Conservation (phyloP, 305 asterid genomes). For the Fraxinus ornus region DNA sequence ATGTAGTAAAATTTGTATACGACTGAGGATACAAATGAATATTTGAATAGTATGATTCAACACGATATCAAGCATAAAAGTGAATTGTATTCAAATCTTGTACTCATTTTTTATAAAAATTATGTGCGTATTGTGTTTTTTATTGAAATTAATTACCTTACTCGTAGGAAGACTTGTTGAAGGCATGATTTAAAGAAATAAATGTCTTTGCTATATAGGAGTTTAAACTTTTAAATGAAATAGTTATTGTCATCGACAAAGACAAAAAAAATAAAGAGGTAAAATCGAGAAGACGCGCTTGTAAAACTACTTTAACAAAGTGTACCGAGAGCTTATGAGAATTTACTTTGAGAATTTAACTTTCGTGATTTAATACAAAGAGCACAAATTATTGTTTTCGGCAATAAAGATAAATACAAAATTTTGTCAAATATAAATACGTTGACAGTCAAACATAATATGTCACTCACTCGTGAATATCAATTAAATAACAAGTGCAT, state of each 20-base stretch:
- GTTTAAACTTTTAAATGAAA: neutral
- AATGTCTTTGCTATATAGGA: neutral
- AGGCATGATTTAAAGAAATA: no score
- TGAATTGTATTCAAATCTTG: neutral
- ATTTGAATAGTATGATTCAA: neutral
- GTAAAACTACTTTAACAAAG: no score
- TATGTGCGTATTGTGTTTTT: no score
- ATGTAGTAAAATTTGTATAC: neutral
- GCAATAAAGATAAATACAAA: neutral
- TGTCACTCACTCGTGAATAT: neutral
- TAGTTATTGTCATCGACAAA: neutral
- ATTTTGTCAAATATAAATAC: neutral
- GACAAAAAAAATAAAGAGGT: no score
- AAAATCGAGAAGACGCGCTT: no score
- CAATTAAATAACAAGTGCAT: neutral
- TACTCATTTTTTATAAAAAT: neutral
- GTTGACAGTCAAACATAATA: neutral
- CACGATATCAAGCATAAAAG: neutral
- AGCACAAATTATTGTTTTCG: neutral
- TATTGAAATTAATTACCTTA: neutral
- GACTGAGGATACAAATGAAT: neutral
- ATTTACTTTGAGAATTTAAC: no score
- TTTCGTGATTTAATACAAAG: neutral
- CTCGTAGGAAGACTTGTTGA: no score
- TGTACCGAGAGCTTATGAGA: neutral